Conservation (phyloP, 352 stramenopile genomes). For the Phytopythium delawarense region DNA sequence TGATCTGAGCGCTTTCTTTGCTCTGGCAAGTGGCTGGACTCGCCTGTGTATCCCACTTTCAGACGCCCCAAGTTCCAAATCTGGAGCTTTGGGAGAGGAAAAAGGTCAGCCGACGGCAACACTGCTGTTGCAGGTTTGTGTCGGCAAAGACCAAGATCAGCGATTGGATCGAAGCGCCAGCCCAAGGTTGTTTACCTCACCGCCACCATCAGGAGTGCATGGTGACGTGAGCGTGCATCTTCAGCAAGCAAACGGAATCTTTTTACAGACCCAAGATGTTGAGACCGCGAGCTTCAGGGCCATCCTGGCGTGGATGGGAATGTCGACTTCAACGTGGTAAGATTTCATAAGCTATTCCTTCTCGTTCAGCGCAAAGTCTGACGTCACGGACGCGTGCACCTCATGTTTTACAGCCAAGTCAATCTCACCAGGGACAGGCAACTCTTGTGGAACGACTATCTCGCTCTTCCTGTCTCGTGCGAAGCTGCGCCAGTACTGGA, state of each 20-base stretch:
- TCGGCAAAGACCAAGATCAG: not conserved
- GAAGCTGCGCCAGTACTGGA: conserved; percentile 15
- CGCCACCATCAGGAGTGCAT: not conserved
- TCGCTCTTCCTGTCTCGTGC: conserved; percentile 15
- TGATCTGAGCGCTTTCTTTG: conserved; percentile 1
- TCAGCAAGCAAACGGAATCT: conserved; percentile 17
- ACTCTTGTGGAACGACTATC: conserved; percentile 33
- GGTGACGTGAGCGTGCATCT: conserved; percentile 26
- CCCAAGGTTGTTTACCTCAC: too few relatives aligned
- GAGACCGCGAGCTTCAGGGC: not conserved
- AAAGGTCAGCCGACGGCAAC: not conserved
- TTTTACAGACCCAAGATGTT: conserved; percentile 1
- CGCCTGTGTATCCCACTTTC: not conserved
- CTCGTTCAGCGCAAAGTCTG: too few relatives aligned
- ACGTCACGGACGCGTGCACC: too few relatives aligned
- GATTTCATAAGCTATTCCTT: too few relatives aligned
- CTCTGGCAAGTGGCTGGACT: not conserved
- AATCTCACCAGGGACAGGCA: not conserved
- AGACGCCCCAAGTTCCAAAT: not conserved
- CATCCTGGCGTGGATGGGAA: not conserved
- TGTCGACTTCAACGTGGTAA: not conserved
- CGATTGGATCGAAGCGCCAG: not conserved
- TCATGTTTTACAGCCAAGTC: not conserved
- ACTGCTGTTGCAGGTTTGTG: not conserved
- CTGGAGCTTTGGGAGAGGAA: not conserved